Percentiles rank a stretch among this genome's conserved stretches.
These are phyloP conservation scores for Metarhizium sp. DNA, from an alignment of 2,329 filamentous ascomycete species.

Conservation along the genomic window DNA sequence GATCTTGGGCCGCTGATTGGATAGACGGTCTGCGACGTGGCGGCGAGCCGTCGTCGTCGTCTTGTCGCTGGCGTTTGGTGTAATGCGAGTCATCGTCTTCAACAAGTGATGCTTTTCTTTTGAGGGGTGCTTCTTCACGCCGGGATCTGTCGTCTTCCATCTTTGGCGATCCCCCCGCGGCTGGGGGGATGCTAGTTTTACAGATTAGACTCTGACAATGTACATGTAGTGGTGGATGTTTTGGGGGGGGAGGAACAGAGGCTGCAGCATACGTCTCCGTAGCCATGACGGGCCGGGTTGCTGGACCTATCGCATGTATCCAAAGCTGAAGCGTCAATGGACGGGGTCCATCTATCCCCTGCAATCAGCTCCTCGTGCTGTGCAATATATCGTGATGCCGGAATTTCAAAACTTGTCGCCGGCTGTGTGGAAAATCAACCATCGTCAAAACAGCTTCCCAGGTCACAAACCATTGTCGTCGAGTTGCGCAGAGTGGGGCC, in stretches of 20 bases:
- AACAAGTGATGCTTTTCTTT: conserved; percentile 19
- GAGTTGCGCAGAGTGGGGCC: neutral
- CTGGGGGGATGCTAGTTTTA: neutral
- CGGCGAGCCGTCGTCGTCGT: conserved; percentile 11
- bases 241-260: neutral
- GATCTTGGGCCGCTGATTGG: conserved; percentile 6
- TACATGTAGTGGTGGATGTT: neutral
- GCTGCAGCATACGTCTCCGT: conserved; percentile 5
- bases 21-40: conserved; percentile 5
- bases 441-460: neutral
- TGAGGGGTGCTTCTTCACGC: conserved; percentile 11
- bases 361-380: neutral
- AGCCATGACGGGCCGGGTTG: conserved; percentile 4
- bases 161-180: neutral
- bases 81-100: conserved; percentile 9
- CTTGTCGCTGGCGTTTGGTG: conserved; percentile 17
- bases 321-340: neutral
- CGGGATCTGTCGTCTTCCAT: neutral
- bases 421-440: neutral
- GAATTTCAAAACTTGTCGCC: neutral
- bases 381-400: neutral
- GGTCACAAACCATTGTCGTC: neutral
- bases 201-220: neutral
- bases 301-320: neutral
- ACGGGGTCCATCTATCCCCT: neutral